phyloP scores from a whole-genome alignment of 805 yeast species.

The Candida dajiaensis region DNA sequence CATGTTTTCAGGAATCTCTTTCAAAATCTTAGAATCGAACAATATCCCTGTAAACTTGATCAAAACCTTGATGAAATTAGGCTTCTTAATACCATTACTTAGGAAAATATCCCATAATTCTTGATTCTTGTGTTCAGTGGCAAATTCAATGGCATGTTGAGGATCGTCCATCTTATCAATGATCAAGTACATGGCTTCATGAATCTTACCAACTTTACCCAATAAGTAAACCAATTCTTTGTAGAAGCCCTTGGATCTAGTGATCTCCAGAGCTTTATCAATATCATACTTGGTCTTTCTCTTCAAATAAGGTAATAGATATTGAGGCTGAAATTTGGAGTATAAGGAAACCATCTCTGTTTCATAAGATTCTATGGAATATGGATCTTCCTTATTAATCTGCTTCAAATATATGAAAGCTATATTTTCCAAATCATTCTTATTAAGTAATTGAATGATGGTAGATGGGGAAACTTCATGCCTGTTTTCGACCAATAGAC shows the following conservation, averaged over 20 bases:
- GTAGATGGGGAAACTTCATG: constrained; percentile 56
- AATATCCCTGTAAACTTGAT: constrained; percentile 62
- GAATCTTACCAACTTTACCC: constrained; percentile 77
- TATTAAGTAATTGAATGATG: constrained; percentile 42
- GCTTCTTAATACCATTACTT: constrained; percentile 62
- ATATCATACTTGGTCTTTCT: constrained; percentile 59
- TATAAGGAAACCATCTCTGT: constrained; percentile 61
- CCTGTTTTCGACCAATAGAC: constrained; percentile 53
- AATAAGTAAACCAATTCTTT: constrained; percentile 77
- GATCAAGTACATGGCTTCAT: constrained; percentile 69
- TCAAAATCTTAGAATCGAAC: constrained; percentile 62
- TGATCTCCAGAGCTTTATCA: constrained; percentile 60
- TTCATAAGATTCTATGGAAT: constrained; percentile 51
- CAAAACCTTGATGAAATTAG: constrained; percentile 70
- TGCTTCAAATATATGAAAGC: constrained; percentile 61
- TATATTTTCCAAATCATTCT: constrained; percentile 38
- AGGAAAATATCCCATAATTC: constrained; percentile 81
- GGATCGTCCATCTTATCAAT: constrained; percentile 77
- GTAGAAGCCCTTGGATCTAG: constrained; percentile 45
- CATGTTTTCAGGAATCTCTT: constrained; percentile 54
- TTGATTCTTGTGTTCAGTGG: constrained; percentile 55
- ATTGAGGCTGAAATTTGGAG: constrained; percentile 50
- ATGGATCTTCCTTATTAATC: constrained; percentile 51
- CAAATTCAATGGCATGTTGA: constrained; percentile 73
- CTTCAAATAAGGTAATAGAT: constrained; percentile 56